These are phyloP conservation scores for Geranium brycei DNA, from an alignment of 345 rosid genomes.

Conservation along the genomic window DNA sequence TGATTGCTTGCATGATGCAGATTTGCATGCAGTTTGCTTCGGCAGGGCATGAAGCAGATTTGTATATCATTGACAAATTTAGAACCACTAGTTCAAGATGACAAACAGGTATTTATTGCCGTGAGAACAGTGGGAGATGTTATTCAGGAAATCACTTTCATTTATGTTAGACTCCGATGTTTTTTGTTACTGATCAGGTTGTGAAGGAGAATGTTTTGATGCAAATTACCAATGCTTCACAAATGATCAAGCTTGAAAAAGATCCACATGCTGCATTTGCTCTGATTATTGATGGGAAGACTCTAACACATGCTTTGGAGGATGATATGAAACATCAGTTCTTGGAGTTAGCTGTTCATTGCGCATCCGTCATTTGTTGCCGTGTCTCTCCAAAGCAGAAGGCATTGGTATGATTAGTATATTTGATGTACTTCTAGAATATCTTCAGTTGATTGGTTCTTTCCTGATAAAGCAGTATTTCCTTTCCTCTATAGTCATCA, in stretches of 20 bases:
- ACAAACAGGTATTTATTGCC: slow-evolving; percentile 35
- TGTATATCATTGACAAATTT: slow-evolving; percentile 44
- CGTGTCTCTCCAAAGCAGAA: slow-evolving; percentile 99
- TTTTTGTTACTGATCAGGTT: slow-evolving; percentile 36
- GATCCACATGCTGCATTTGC: slow-evolving; percentile 98
- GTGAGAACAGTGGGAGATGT: slow-evolving; percentile 8
- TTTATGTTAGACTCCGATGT: slow-evolving; percentile 14
- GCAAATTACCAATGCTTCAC: slow-evolving; percentile 76
- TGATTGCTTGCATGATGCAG: slow-evolving; percentile 34
- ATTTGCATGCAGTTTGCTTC: slow-evolving; percentile 78
- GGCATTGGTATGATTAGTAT: slow-evolving; percentile 52
- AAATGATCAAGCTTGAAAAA: slow-evolving; percentile 77
- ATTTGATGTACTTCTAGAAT: background rate
- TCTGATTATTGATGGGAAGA: slow-evolving; percentile 85
- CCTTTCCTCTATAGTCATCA: too few relatives aligned
- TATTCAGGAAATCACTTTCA: slow-evolving; percentile 8
- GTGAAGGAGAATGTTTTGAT: slow-evolving; percentile 52
- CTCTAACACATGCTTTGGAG: slow-evolving; percentile 70
- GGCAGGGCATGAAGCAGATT: slow-evolving; percentile 94
- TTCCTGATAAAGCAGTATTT: too few relatives aligned
- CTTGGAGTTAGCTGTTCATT: slow-evolving; percentile 76
- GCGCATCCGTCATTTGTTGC: slow-evolving; percentile 97
- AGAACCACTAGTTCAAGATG: slow-evolving; percentile 38
- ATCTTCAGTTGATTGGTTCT: background rate
- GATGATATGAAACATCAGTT: slow-evolving; percentile 73